Evolutionary conservation across 768 basidiomycete species (phyloP).

Genomic region (Peribolospora kevripleyi): DNA sequence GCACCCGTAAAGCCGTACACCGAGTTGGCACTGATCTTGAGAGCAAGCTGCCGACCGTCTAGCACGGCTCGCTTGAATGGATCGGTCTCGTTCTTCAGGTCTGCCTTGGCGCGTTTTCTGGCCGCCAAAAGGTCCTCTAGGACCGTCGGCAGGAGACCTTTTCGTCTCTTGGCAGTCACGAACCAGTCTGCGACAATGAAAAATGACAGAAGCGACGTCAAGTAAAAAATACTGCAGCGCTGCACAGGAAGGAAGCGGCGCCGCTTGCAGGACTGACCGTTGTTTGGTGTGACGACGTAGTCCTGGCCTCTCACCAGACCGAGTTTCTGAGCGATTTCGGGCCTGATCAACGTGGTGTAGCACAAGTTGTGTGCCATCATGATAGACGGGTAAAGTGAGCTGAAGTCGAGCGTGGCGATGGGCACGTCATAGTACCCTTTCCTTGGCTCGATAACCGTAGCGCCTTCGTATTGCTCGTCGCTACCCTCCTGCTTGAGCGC

Average conservation of each 20-base stretch:
- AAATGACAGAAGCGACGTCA: too few relatives aligned
- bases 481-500: slow-evolving; percentile 65
- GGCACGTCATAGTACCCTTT: slow-evolving; percentile 91
- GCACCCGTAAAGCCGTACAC: slow-evolving; percentile 98
- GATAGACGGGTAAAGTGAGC: slow-evolving; percentile 92
- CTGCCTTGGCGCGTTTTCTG: slow-evolving; percentile 80
- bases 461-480: slow-evolving; percentile 96
- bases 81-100: slow-evolving; percentile 88
- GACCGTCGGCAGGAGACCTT: slow-evolving; percentile 74
- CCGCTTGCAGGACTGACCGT: slow-evolving; percentile 30
- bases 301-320: slow-evolving; percentile 59
- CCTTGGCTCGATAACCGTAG: slow-evolving; percentile 90
- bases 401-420: slow-evolving; percentile 95
- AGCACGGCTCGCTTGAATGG: slow-evolving; percentile 91
- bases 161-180: slow-evolving; percentile 41
- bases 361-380: slow-evolving; percentile 99
- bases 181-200: slow-evolving; percentile 63
- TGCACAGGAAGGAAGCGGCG: not conserved
- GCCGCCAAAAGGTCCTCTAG: slow-evolving; percentile 82
- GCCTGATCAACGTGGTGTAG: slow-evolving; percentile 86
- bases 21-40: slow-evolving; percentile 86
- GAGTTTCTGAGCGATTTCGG: slow-evolving; percentile 47
- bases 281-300: slow-evolving; percentile 86
- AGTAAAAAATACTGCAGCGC: not conserved
- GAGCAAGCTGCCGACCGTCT: slow-evolving; percentile 84